Percentiles rank a stretch among this genome's conserved stretches.
phyloP scores from a whole-genome alignment of 192 early-diverging fungal species.

The Oehlia diaphana region DNA sequence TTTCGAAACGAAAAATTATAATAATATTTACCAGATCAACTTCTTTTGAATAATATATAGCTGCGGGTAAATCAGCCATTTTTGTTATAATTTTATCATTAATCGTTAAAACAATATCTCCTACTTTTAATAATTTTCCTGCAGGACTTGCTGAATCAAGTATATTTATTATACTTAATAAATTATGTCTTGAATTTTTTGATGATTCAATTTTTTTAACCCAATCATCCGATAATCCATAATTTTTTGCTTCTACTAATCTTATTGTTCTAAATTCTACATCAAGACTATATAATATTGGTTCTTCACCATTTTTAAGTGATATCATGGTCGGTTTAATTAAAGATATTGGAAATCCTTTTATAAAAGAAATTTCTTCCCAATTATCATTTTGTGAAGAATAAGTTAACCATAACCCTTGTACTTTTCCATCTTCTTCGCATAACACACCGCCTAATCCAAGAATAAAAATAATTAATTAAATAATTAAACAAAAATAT shows the following conservation, averaged over 20 bases:
- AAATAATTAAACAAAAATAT: no score
- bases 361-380: slow-evolving; percentile 66
- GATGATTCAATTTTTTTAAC: slow-evolving; percentile 56
- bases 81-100: slow-evolving; percentile 62
- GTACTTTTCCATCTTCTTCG: slow-evolving; percentile 55
- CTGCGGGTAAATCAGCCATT: slow-evolving; percentile 58
- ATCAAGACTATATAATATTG: slow-evolving; percentile 55
- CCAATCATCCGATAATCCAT: slow-evolving; percentile 61
- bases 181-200: slow-evolving; percentile 46
- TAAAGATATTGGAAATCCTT: slow-evolving; percentile 49
- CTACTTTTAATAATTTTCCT: slow-evolving; percentile 56
- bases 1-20: no score
- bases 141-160: slow-evolving; percentile 60
- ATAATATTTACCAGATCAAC: slow-evolving; percentile 51
- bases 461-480: no score
- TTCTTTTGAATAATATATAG: slow-evolving; percentile 44
- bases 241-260: slow-evolving; percentile 57
- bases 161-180: slow-evolving; percentile 57
- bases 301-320: slow-evolving; percentile 48
- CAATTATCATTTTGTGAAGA: slow-evolving; percentile 66
- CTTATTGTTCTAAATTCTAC: slow-evolving; percentile 62
- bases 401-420: slow-evolving; percentile 69
- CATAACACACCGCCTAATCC: slow-evolving; percentile 58
- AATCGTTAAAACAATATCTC: slow-evolving; percentile 69
- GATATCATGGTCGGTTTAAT: slow-evolving; percentile 53